These are phyloP conservation scores for Ciborinia camelliae DNA, from an alignment of 2,329 filamentous ascomycete genomes.

Conservation along the genomic window DNA sequence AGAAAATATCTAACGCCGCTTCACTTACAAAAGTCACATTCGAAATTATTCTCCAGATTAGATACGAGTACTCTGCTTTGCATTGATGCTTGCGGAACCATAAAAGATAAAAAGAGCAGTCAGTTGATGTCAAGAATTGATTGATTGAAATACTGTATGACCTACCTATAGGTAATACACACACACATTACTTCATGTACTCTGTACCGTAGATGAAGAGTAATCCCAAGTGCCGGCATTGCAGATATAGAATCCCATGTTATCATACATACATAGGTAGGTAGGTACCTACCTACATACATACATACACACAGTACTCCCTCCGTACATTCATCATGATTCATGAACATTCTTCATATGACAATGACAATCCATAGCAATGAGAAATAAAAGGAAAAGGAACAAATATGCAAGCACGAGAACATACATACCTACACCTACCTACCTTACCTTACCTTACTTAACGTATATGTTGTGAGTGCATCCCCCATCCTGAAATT, in stretches of 20 bases:
- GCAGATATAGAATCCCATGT: neutral
- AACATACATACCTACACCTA: no score
- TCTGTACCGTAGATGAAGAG: no score
- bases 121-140: no score
- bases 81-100: neutral
- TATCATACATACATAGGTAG: no score
- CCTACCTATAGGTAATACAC: no score
- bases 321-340: no score
- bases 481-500: neutral
- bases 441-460: no score
- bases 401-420: neutral
- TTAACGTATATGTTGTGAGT: conserved; percentile 2
- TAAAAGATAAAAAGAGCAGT: no score
- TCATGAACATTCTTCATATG: neutral
- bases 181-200: no score
- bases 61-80: neutral
- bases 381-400: neutral
- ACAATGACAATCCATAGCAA: neutral
- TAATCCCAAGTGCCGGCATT: conserved; percentile 9
- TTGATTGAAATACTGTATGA: no score
- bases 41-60: neutral
- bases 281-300: no score
- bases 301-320: no score
- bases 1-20: neutral
- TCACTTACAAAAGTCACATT: neutral